Base-by-base conservation (phyloP, 352 stramenopile genomes). In the Vaucheria bursata region DNA sequence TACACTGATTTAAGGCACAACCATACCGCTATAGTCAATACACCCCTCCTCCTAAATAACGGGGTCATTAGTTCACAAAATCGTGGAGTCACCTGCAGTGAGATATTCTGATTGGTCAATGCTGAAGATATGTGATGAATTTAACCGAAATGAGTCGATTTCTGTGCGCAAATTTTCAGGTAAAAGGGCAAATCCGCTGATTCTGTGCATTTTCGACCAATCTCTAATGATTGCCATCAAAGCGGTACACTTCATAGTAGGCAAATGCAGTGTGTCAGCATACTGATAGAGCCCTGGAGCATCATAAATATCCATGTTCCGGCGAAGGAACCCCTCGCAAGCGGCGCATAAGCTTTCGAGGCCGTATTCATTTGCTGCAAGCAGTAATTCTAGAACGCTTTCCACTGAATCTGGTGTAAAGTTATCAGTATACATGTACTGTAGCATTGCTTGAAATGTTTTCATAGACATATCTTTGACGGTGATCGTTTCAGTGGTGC, bases 241-340 rank as follows among this genome's bases (percentile, higher is more conserved):
- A 4, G 70, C 74, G 12, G 71, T 37, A 59, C 71, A 64, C 39
- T 82, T 74, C 8, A 82, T 73, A 8, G 71, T 73, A 12, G 45
- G 34, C 77, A 82, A 74, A 0, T 49, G 70, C 33, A 82, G 52
- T 3, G 70, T 40, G 50, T 82, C 77, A 37, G 77, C 77, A 68
- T 82, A 82, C 35, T 82, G 77, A 66, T 82, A 82, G 12, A 82
- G 70, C 25, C 67, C 40, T 29, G 67, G 35, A 1, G 52, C 77
- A 38, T 82, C 77, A 34, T 82, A 71, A n/a, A 74, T 73, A 68
- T 79, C 69, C 53, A 79, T 33, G 8, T 66, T 64, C 25, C 70
- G 50, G 69, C 74, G 70, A 40, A 82, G 38, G 77, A 75, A 82
- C 6, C 77, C 77, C 70, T 82, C 77, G 39, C 77, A 82, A 32